Conservation (phyloP, 257 asterid species). For the Ajuga chamaepitys region DNA sequence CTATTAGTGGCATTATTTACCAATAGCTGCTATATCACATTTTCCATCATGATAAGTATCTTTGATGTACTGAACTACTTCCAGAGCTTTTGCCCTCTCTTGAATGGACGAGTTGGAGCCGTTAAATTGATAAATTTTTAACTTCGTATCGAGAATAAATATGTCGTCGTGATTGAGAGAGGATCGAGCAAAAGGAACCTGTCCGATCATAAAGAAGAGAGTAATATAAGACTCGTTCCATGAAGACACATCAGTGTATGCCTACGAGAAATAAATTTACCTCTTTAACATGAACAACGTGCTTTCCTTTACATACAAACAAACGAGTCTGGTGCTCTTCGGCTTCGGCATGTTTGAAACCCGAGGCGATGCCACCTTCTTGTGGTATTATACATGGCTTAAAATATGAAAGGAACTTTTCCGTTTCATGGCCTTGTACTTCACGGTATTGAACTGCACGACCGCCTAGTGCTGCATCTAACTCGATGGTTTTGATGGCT, state of each 20-base stretch:
- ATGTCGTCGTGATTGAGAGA: conserved; percentile 96
- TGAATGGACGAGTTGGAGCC: conserved; percentile 97
- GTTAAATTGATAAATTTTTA: conserved; percentile 88
- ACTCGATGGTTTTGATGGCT: conserved; percentile 79
- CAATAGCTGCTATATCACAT: conserved; percentile 93
- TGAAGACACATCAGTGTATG: conserved; percentile 1
- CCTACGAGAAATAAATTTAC: conserved; percentile 34
- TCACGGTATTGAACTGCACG: conserved; percentile 99
- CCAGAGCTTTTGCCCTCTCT: conserved; percentile 99
- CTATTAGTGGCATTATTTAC: conserved; percentile 35
- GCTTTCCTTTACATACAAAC: conserved; percentile 90
- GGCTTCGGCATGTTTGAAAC: conserved; percentile 72
- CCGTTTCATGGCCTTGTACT: conserved; percentile 95
- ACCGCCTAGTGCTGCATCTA: conserved; percentile 96
- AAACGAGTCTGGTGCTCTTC: conserved; percentile 76
- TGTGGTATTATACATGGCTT: conserved; percentile 97
- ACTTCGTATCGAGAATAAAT: conserved; percentile 86
- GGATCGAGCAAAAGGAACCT: conserved; percentile 93
- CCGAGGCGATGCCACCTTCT: conserved; percentile 95
- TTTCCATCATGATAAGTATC: conserved; percentile 95
- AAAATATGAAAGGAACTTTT: conserved; percentile 93
- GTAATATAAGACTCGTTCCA: background rate
- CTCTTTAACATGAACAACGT: conserved; percentile 94
- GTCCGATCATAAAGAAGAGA: conserved; percentile 24
- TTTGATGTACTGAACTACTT: conserved; percentile 93